Percentiles rank a stretch among this genome's conserved stretches.
Evolutionary conservation across 352 stramenopile genomes (phyloP).

Genomic region (Saprolegnia diclina): DNA sequence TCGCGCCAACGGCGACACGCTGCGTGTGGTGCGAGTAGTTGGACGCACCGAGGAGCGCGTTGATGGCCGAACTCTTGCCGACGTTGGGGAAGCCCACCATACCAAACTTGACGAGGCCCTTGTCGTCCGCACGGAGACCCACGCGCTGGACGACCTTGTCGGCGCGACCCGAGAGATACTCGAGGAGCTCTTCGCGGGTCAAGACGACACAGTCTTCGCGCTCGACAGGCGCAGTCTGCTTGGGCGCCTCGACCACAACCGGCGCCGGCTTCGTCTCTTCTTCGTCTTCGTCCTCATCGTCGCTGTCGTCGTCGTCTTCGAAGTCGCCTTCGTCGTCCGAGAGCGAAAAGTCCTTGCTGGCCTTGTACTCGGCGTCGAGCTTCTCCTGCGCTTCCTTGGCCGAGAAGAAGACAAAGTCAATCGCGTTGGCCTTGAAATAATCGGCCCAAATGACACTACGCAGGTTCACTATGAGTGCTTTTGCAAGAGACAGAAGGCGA

Average conservation of each 20-base stretch:
- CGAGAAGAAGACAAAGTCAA: slow-evolving; percentile 97
- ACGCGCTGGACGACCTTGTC: slow-evolving; percentile 48
- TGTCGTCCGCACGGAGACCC: slow-evolving; percentile 70
- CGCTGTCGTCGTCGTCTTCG: slow-evolving; percentile 29
- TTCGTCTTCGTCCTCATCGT: slow-evolving; percentile 34
- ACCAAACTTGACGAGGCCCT: slow-evolving; percentile 88
- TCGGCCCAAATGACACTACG: slow-evolving; percentile 86
- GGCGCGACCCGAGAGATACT: slow-evolving; percentile 56
- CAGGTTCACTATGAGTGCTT: not conserved
- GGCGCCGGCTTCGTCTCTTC: slow-evolving; percentile 28
- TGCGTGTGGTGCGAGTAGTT: slow-evolving; percentile 93
- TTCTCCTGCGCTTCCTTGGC: slow-evolving; percentile 92
- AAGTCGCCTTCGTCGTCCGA: slow-evolving; percentile 34
- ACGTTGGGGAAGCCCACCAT: slow-evolving; percentile 99
- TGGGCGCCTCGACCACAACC: slow-evolving; percentile 25
- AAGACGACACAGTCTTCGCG: slow-evolving; percentile 54
- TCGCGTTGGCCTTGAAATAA: slow-evolving; percentile 89
- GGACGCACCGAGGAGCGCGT: slow-evolving; percentile 95
- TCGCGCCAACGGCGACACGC: slow-evolving; percentile 95
- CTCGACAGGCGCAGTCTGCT: slow-evolving; percentile 21
- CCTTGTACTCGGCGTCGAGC: slow-evolving; percentile 76
- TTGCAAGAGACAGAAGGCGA: not conserved
- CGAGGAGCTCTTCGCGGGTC: slow-evolving; percentile 68
- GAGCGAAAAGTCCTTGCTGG: slow-evolving; percentile 29
- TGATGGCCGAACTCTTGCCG: slow-evolving; percentile 99